phyloP scores from a whole-genome alignment of 805 yeast genomes.

The Cyberlindnera mycetangii region DNA sequence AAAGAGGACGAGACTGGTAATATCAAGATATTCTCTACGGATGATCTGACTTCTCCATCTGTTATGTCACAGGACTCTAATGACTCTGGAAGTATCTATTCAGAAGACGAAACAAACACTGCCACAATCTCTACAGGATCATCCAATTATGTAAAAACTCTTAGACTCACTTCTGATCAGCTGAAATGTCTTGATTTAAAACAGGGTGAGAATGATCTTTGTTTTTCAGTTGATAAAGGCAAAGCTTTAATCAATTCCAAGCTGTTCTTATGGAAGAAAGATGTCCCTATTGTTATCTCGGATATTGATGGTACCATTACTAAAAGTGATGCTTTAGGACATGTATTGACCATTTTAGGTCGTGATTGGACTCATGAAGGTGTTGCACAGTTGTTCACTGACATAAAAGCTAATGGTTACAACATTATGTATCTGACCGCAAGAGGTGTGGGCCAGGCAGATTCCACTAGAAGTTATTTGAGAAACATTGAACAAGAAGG shows the following conservation, averaged over 20 bases:
- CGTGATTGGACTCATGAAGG: constrained; percentile 98
- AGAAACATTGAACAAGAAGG: constrained; percentile 77
- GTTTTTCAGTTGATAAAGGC: constrained; percentile 80
- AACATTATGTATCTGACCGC: constrained; percentile 93
- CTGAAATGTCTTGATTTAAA: constrained; percentile 67
- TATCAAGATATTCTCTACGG: constrained; percentile 49
- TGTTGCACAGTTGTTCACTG: constrained; percentile 88
- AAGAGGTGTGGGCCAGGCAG: constrained; percentile 93
- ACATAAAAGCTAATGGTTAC: constrained; percentile 83
- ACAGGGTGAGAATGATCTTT: constrained; percentile 75
- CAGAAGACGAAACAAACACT: constrained; percentile 5
- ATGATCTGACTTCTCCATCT: constrained; percentile 18
- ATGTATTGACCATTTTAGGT: constrained; percentile 88
- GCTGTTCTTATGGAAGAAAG: constrained; percentile 78
- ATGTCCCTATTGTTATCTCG: constrained; percentile 88
- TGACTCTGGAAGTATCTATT: constrained; percentile 6
- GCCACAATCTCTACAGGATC: constrained; percentile 11
- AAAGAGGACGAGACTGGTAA: constrained; percentile 66
- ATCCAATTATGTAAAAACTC: constrained; percentile 69
- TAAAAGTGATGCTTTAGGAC: constrained; percentile 96
- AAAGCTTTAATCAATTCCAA: constrained; percentile 72
- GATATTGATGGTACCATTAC: constrained; percentile 99
- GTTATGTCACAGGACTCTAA: constrained; percentile 4
- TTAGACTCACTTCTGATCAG: constrained; percentile 89
- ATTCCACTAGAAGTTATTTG: constrained; percentile 81